These are phyloP conservation scores for Marsdenia floribunda DNA, from an alignment of 257 asterid species.

Conservation along the genomic window DNA sequence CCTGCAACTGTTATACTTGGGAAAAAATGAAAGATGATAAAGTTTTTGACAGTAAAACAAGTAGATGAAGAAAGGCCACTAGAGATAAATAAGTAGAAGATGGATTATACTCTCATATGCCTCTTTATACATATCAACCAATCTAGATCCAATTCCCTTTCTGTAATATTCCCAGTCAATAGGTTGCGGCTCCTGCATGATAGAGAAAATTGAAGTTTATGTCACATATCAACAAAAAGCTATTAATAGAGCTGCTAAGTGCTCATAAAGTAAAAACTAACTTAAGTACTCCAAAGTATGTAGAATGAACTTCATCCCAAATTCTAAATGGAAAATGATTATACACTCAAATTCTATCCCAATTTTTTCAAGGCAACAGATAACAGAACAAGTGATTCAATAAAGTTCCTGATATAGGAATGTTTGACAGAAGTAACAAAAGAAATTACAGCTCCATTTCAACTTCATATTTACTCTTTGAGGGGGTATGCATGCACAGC, in stretches of 20 bases:
- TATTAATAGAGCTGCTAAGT: neutral
- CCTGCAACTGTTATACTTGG: neutral
- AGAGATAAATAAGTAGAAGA: slow-evolving; percentile 8
- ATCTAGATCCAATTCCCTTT: slow-evolving; percentile 81
- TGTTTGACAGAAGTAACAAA: neutral
- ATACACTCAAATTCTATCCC: neutral
- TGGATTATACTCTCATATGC: slow-evolving; percentile 68
- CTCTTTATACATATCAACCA: slow-evolving; percentile 94
- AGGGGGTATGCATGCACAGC: neutral
- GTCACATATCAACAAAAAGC: neutral
- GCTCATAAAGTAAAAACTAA: neutral
- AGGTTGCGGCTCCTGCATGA: slow-evolving; percentile 86
- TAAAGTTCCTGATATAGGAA: neutral
- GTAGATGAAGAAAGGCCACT: neutral
- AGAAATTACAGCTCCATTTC: neutral
- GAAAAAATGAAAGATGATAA: neutral
- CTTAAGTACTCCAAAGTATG: neutral
- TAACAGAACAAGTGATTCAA: neutral
- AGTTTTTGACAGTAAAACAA: neutral
- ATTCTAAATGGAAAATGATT: neutral
- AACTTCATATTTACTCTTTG: neutral
- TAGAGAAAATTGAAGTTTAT: slow-evolving; percentile 4
- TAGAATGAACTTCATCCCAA: neutral
- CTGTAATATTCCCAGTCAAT: slow-evolving; percentile 91
- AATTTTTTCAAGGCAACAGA: neutral